These are phyloP conservation scores for Taphrina flavorubra DNA, from an alignment of 1,139 yeast species.

Conservation along the genomic window DNA sequence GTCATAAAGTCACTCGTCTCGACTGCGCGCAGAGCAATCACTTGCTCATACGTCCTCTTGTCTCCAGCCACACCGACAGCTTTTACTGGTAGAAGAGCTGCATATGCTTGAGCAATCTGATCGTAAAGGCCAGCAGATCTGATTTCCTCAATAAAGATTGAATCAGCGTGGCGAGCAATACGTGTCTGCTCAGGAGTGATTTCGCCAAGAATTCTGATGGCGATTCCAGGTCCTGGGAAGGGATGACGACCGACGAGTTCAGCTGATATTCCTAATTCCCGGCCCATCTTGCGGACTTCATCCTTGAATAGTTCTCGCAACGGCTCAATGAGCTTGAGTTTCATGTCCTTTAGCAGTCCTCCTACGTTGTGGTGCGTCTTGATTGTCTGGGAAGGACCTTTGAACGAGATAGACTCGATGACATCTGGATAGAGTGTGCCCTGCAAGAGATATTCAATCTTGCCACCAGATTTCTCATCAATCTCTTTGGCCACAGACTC, in stretches of 20 bases:
- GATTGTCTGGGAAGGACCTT: conserved; percentile 99
- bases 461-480: conserved; percentile 72
- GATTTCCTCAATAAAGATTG: conserved; percentile 93
- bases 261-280: conserved; percentile 90
- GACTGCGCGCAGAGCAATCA: conserved; percentile 96
- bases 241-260: conserved; percentile 99
- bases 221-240: conserved; percentile 99
- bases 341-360: conserved; percentile 96
- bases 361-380: conserved; percentile 99
- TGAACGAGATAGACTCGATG: conserved; percentile 96
- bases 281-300: conserved; percentile 96
- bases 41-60: conserved; percentile 98
- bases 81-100: conserved; percentile 93
- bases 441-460: conserved; percentile 90
- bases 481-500: conserved; percentile 78
- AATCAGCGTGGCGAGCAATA: conserved; percentile 97
- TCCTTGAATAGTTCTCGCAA: conserved; percentile 97
- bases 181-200: conserved; percentile 90
- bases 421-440: conserved; percentile 99
- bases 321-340: conserved; percentile 96
- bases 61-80: conserved; percentile 99
- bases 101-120: conserved; percentile 96
- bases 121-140: conserved; percentile 89
- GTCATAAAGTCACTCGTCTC: conserved; percentile 99
- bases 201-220: conserved; percentile 96